phyloP scores from a whole-genome alignment of 78 protist species.

The Dictyostelium capitatum region DNA sequence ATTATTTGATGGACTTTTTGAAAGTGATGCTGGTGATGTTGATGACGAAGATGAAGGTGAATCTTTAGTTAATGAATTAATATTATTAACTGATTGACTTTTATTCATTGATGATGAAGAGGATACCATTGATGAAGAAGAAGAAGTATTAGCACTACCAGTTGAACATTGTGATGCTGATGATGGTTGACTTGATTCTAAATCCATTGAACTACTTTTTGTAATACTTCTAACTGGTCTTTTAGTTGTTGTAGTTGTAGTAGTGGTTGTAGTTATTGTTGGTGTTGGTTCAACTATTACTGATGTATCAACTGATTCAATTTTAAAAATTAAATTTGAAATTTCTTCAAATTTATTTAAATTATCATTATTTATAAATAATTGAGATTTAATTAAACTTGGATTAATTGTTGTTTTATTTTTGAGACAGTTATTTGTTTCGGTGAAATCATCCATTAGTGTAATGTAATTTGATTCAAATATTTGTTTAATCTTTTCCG shows the following conservation, averaged over 20 bases:
- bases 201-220: constrained; percentile 1
- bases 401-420: constrained; percentile 1
- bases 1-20: constrained; percentile 2
- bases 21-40: background rate
- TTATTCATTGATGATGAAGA: background rate
- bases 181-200: background rate
- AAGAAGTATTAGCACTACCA: background rate
- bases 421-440: background rate
- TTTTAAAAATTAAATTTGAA: constrained; percentile 4
- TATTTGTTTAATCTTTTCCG: background rate
- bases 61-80: background rate
- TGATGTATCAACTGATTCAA: background rate
- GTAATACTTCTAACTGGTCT: background rate
- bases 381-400: background rate
- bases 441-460: background rate
- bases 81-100: constrained; percentile 7
- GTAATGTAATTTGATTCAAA: constrained; percentile 5
- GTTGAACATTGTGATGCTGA: background rate
- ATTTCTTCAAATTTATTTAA: background rate
- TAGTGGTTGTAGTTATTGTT: background rate
- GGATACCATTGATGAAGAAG: background rate
- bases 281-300: background rate
- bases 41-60: background rate
- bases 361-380: background rate
- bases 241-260: background rate